Conservation (phyloP, 1,139 yeast species). For the Pneumocystis jirovecii region DNA sequence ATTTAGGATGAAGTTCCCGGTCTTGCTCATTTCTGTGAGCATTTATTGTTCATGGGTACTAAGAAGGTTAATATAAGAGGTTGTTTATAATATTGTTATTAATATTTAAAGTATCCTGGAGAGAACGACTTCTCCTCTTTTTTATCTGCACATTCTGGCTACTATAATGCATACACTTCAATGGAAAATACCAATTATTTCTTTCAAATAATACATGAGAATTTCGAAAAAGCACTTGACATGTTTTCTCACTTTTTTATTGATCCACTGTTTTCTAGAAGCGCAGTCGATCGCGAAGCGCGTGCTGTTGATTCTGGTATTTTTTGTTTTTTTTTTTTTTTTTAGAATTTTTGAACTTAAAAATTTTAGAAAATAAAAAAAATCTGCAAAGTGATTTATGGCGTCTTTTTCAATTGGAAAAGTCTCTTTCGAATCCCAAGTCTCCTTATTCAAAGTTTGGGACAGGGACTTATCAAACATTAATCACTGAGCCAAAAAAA, state of each 20-base stretch:
- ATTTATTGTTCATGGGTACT: conserved; percentile 92
- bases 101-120: conserved; percentile 46
- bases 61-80: conserved; percentile 24
- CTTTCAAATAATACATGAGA: conserved; percentile 66
- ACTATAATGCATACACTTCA: conserved; percentile 75
- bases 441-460: conserved; percentile 64
- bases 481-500: conserved; percentile 39
- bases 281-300: conserved; percentile 81
- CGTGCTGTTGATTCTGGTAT: conserved; percentile 68
- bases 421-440: conserved; percentile 48
- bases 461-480: conserved; percentile 54
- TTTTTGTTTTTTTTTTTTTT: not conserved
- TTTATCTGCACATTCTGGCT: conserved; percentile 55
- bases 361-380: conserved; percentile 57
- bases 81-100: not conserved
- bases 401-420: conserved; percentile 77
- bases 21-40: conserved; percentile 93
- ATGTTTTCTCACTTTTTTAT: conserved; percentile 88
- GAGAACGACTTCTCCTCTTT: conserved; percentile 79
- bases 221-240: conserved; percentile 75
- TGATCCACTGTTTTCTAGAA: conserved; percentile 61
- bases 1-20: conserved; percentile 46
- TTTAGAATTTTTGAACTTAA: not conserved
- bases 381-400: conserved; percentile 79
- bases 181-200: conserved; percentile 81